These are phyloP conservation scores for Kodamaea laetipori DNA, from an alignment of 805 yeast genomes.

Conservation along the genomic window DNA sequence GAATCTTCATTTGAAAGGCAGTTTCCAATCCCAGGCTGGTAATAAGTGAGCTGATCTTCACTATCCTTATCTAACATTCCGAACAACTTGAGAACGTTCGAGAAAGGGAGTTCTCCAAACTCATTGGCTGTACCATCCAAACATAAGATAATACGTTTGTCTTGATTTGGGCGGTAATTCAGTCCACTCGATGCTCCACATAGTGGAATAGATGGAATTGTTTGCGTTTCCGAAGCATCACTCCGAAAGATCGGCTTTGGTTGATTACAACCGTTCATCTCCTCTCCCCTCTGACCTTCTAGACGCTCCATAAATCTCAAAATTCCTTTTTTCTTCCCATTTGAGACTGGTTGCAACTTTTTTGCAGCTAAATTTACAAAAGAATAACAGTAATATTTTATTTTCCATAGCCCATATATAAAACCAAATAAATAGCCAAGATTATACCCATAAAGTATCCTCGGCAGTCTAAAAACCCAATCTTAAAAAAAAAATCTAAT, in stretches of 20 bases:
- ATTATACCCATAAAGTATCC: conserved; percentile 1
- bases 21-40: conserved; percentile 67
- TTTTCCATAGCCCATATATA: conserved; percentile 1
- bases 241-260: no score
- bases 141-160: conserved; percentile 54
- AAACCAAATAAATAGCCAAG: neutral
- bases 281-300: no score
- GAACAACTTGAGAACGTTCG: conserved; percentile 57
- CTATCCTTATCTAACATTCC: conserved; percentile 51
- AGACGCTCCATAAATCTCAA: no score
- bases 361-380: conserved; percentile 6
- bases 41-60: conserved; percentile 54
- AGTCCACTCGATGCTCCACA: no score
- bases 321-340: neutral
- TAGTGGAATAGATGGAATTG: no score
- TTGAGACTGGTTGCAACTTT: conserved; percentile 5
- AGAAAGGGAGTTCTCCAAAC: conserved; percentile 56
- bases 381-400: neutral
- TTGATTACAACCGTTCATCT: no score
- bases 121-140: conserved; percentile 65
- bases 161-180: neutral
- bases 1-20: conserved; percentile 1
- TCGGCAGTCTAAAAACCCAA: neutral
- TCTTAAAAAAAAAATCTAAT: neutral
- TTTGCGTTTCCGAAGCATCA: no score